Evolutionary conservation across 495 filamentous ascomycete genomes (phyloP).

Genomic region (Aspergillus conjunctus): DNA sequence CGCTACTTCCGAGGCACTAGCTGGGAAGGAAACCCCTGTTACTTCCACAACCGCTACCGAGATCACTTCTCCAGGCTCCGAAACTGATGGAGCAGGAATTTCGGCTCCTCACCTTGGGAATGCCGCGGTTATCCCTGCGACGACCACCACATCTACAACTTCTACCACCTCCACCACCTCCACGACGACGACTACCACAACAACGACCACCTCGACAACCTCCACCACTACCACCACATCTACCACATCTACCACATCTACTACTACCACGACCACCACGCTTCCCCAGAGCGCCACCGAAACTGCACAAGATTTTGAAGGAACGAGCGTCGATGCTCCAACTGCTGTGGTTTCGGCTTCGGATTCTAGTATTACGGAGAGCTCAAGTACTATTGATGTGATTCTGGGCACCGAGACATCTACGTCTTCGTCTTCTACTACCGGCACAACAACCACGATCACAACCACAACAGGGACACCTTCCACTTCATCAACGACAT

Average conservation of each 20-base stretch:
- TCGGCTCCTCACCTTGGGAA: too few species aligned
- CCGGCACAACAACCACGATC: slow-evolving; percentile 5
- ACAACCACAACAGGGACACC: slow-evolving; percentile 8
- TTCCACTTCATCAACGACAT: slow-evolving; percentile 17
- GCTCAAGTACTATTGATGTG: background rate
- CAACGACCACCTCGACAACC: slow-evolving; percentile 2
- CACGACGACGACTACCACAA: slow-evolving; percentile 1
- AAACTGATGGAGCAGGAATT: too few species aligned
- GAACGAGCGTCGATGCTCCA: background rate
- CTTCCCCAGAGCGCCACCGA: background rate
- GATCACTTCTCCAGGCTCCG: too few species aligned
- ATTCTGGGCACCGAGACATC: background rate
- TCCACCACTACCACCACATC: slow-evolving; percentile 11
- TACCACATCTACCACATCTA: slow-evolving; percentile 4
- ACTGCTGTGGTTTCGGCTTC: background rate
- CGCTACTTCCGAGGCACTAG: too few species aligned
- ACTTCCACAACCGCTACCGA: too few species aligned
- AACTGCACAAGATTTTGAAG: background rate
- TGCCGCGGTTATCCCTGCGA: background rate
- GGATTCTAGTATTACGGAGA: background rate
- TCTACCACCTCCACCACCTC: slow-evolving; percentile 1
- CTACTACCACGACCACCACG: slow-evolving; percentile 5
- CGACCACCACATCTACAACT: slow-evolving; percentile 12
- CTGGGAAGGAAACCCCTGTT: too few species aligned
- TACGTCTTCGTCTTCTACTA: background rate